Conservation (phyloP, 2,329 filamentous ascomycete genomes). For the Aspergillus sp. region DNA sequence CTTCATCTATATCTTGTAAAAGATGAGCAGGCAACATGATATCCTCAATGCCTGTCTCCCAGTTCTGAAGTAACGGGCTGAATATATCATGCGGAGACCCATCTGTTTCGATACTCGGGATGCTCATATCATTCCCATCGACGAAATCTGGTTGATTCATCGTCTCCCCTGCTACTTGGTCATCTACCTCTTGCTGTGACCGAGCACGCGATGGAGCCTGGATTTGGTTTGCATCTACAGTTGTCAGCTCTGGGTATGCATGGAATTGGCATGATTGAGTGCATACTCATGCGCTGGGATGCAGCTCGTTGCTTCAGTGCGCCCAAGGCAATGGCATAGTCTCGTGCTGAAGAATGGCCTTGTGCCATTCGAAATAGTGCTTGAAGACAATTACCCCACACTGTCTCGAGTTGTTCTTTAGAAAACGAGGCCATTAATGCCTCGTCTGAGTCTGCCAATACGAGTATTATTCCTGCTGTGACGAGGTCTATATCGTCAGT, state of each 20-base stretch:
- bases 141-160: not conserved
- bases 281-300: too few species aligned
- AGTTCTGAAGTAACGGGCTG: not conserved
- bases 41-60: not conserved
- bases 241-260: not conserved
- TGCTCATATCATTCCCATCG: not conserved
- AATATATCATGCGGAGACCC: not conserved
- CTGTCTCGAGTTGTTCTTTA: not conserved
- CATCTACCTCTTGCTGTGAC: too few species aligned
- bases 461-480: slow-evolving; percentile 1
- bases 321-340: slow-evolving; percentile 2
- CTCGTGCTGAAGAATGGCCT: slow-evolving; percentile 4
- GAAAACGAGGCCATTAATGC: not conserved
- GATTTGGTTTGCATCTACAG: too few species aligned
- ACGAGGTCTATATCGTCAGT: not conserved
- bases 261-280: too few species aligned
- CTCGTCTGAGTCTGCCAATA: not conserved
- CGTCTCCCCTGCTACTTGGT: not conserved
- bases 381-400: slow-evolving; percentile 4
- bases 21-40: not conserved
- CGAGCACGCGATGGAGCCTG: too few species aligned
- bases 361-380: slow-evolving; percentile 4
- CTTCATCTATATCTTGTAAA: not conserved
- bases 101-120: too few species aligned
- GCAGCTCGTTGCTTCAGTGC: slow-evolving; percentile 1